Base-by-base conservation (phyloP, 2,329 filamentous ascomycete genomes). In the Fusarium lyarnte region DNA sequence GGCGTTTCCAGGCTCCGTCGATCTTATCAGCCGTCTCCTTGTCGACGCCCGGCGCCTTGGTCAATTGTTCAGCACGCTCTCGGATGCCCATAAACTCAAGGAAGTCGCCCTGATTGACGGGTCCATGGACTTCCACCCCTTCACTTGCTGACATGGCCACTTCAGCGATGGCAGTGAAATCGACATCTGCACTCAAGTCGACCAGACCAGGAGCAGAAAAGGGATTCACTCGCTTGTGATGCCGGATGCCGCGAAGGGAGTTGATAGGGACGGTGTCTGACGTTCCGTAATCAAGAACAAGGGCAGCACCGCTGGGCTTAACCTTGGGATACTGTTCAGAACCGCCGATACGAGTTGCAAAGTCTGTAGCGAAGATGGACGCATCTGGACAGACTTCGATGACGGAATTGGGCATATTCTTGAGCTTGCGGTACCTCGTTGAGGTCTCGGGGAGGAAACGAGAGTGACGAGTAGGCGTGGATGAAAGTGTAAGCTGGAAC, bases 221-320 rank as follows among this genome's bases (percentile, higher is more conserved):
- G 8, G 96, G 94, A 27, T 91, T 94, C 49, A 97, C 92, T 29
- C 88, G 87, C 29, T 86, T 85, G 83, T 99, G 96, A 19, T 87
- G 85, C 39, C 91, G 89, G 81, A 99, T 98, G 27, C 96, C 96
- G 36, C 96, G 92, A 27, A 99, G 87, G 0, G 94, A 97, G 85
- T 97, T 97, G 67, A 93, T 86, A 6, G 96, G 96, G 53, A 99
- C 91, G 0, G 85, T 93, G 76, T 90, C 86, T 6, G 90, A 82
- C 8, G 95, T 93, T 23, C 96, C 96, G 82, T 99, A 99, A 84
- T 99, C 96, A 49, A 99, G 90, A 75, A 99, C 94, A n/a, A 99
- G 86, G 2, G 95, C 96, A 13, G 95, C 96, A 54, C 96, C 96
- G 2, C 91, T 92, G 2, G 95, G 90, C 2, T 79, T 80, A 1